Evolutionary conservation across 2,329 filamentous ascomycete genomes (phyloP), one percentile per base, ranked within the genome.

Genomic region (Septoria linicola): DNA sequence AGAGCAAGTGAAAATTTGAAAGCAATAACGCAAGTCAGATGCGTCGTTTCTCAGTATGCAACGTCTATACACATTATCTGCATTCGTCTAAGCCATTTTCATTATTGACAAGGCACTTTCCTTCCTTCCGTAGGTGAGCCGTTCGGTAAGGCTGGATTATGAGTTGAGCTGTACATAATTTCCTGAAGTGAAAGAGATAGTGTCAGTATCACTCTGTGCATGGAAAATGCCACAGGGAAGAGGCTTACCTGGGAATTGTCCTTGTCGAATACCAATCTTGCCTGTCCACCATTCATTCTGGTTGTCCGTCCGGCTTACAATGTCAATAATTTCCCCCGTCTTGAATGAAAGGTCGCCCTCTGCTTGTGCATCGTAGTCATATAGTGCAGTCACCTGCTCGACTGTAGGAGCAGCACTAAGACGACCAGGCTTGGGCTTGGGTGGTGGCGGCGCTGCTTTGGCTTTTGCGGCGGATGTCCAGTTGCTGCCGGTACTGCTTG

Each of bases 281-380:
- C 93, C 93, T 7, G 80, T 85, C 93, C 93, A 99, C 93, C 93
- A 99, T 71, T 99, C 93, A 62, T 99, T 97, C 44, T 89, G 85
- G 64, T 96, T 96, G 41, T 61, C 59, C 32, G 65, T 95, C 60
- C 88, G 80, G 54, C 79, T 80, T 2, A 93, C 70, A 61, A 99
- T 91, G 70, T 97, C 91, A 64, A 99, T 97, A 3, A 87, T 74
- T 56, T 99, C 93, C 4, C 92, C 91, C 0, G 89, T 83, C 14
- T 80, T 80, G 73, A 99, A 99, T 64, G 88, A 95, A 57, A 99
- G 75, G 68, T 99, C 93, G 2, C 91, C 91, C 58, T 95, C 90
- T 1, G 92, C 91, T 68, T 97, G 91, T 4, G 93, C 93, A 56
- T 95, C 89, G 66, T 95, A 99, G 67, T 97, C 93, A 71, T 96